Percentiles rank a stretch among this genome's conserved stretches.
phyloP scores from a whole-genome alignment of 2,329 filamentous ascomycete species.

The Fusarium decemcellulare region DNA sequence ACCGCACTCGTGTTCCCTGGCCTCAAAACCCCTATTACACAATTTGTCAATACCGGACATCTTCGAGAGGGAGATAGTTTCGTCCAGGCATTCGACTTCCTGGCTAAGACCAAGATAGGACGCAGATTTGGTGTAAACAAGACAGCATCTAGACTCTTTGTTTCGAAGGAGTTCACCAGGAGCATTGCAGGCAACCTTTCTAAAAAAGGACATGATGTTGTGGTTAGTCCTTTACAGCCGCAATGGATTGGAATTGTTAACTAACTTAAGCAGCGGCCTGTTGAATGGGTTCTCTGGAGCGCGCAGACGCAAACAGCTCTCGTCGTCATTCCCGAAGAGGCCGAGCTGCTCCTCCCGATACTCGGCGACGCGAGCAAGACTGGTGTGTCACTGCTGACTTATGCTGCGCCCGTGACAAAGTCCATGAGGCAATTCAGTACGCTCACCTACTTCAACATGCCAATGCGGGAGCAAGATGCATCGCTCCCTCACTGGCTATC shows the following conservation, averaged over 20 bases:
- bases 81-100: slow-evolving; percentile 56
- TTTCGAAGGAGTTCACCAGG: slow-evolving; percentile 49
- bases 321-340: slow-evolving; percentile 75
- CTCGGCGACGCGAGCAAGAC: slow-evolving; percentile 47
- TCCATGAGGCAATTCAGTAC: slow-evolving; percentile 72
- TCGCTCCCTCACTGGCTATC: slow-evolving; percentile 65
- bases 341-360: slow-evolving; percentile 65
- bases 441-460: slow-evolving; percentile 67
- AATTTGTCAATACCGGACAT: slow-evolving; percentile 62
- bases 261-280: slow-evolving; percentile 56
- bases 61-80: slow-evolving; percentile 40
- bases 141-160: slow-evolving; percentile 47
- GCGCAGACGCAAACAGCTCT: slow-evolving; percentile 62
- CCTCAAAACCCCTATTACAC: slow-evolving; percentile 54
- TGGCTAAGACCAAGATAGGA: slow-evolving; percentile 55
- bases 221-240: slow-evolving; percentile 8
- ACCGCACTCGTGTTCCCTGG: slow-evolving; percentile 58
- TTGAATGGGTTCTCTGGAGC: slow-evolving; percentile 75
- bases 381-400: slow-evolving; percentile 64
- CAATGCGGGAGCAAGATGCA: slow-evolving; percentile 58
- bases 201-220: slow-evolving; percentile 8
- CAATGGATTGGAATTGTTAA: slow-evolving; percentile 20
- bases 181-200: slow-evolving; percentile 14
- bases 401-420: slow-evolving; percentile 72
- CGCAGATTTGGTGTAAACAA: slow-evolving; percentile 46